Evolutionary conservation across 371 early-diverging fungal species (phyloP).

Genomic region (Gilbertella persicaria): DNA sequence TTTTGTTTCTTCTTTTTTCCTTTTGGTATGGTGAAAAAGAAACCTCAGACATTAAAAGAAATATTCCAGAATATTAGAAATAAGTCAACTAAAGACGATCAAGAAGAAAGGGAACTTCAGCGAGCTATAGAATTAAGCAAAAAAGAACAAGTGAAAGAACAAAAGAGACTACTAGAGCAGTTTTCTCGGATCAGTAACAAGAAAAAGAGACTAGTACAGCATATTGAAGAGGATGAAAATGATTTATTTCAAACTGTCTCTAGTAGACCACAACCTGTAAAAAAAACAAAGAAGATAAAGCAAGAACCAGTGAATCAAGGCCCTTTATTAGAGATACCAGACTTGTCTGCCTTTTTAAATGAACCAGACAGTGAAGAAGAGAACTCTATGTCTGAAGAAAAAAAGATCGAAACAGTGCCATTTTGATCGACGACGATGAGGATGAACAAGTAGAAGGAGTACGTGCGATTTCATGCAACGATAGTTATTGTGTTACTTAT

Average conservation of each 20-base stretch:
- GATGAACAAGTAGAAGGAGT: not conserved
- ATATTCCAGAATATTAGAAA: not conserved
- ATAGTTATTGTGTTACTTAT: not conserved
- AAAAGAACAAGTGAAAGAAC: slow-evolving; percentile 22
- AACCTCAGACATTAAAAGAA: not conserved
- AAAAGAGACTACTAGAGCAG: slow-evolving; percentile 12
- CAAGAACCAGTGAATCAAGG: not conserved
- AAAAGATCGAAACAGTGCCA: not conserved
- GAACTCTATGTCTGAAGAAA: not conserved
- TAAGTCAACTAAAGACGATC: not conserved
- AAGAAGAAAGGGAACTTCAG: slow-evolving; percentile 10
- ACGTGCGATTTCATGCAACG: not conserved
- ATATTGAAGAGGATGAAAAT: slow-evolving; percentile 4
- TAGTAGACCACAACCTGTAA: slow-evolving; percentile 4
- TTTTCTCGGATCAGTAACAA: not conserved
- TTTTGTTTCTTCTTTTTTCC: no score
- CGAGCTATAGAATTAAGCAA: slow-evolving; percentile 17
- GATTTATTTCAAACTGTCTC: slow-evolving; percentile 26
- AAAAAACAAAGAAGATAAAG: not conserved
- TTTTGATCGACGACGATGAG: not conserved
- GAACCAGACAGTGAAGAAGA: slow-evolving; percentile 3
- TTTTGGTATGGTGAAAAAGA: not conserved
- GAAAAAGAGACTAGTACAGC: not conserved
- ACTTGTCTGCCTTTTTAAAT: slow-evolving; percentile 7
- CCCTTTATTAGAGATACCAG: slow-evolving; percentile 6